Base-by-base conservation (phyloP, 371 early-diverging fungal genomes). In the Gilbertella persicaria region DNA sequence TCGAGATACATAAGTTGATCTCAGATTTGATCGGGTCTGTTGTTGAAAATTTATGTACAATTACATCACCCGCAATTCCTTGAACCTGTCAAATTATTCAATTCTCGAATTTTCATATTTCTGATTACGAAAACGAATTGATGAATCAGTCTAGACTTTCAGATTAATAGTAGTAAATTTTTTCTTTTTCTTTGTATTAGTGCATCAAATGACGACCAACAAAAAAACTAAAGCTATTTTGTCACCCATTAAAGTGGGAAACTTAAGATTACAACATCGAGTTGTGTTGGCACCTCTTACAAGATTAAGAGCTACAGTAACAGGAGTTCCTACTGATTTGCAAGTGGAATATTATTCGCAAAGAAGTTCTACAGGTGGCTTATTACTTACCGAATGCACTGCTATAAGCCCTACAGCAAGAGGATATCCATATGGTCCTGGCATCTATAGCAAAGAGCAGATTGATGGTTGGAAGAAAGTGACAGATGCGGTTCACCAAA, bases 211-310 rank as follows among this genome's bases (percentile, higher is more conserved):
- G 8, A 33, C 33, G 13, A 33, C 13, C 12, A 3, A 33, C 4
- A 8, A 33, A 33, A 13, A 38, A 44, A 36, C 19, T 6, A 45
- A 45, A 8, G 53, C 53, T 1, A 53, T 53, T 40, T 64, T 69
- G 25, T 29, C 58, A 10, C 73, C 77, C 19, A 46, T 73, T 16
- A 55, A 63, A 25, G 14, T 78, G 8, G 75, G 73, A 28, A 50
- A 54, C 8, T 17, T 23, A 13, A 12, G 25, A 13, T 37, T 78
- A 5, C 36, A 70, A 23, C 85, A 86, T 58, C 75, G 87, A 46
- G 67, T 83, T 37, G 82, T 69, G 10, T 50, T 86, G 51, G 80
- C 75, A 9, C 81, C 86, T 4, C 37, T 86, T 45, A 83, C 83
- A 2, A 62, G 81, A 13, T 49, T 67, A 20, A 73, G 83, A 39